These are phyloP conservation scores for Saccharomycopsis capsularis DNA, from an alignment of 805 yeast genomes.

Conservation along the genomic window DNA sequence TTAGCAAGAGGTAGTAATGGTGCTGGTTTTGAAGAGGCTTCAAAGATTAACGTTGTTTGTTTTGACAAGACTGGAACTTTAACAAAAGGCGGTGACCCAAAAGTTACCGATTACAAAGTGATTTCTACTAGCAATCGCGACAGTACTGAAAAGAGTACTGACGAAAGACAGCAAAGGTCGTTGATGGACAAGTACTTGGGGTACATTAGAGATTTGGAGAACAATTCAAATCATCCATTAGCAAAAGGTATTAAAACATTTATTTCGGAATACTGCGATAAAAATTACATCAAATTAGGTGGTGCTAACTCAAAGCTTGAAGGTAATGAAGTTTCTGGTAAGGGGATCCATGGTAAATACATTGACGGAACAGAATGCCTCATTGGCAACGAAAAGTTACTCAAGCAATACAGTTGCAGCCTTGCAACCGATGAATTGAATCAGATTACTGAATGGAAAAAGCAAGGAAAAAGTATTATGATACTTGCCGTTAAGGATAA, in stretches of 20 bases:
- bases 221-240: slow-evolving; percentile 3
- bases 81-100: background rate
- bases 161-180: no score
- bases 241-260: background rate
- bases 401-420: background rate
- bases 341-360: slow-evolving; percentile 7
- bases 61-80: slow-evolving; percentile 97
- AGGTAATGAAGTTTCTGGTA: background rate
- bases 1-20: slow-evolving; percentile 75
- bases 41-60: slow-evolving; percentile 54
- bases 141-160: no score
- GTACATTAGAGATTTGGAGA: background rate
- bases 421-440: background rate
- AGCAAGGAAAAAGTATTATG: slow-evolving; percentile 5
- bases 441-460: slow-evolving; percentile 3
- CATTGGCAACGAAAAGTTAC: slow-evolving; percentile 7
- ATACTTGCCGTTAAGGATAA: background rate
- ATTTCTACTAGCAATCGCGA: no score
- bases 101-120: background rate
- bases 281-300: background rate
- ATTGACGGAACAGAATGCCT: background rate
- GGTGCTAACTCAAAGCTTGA: background rate
- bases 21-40: slow-evolving; percentile 71
- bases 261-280: background rate
- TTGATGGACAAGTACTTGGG: background rate